Conservation (phyloP, 805 yeast species). For the Dipodascopsis tothii region DNA sequence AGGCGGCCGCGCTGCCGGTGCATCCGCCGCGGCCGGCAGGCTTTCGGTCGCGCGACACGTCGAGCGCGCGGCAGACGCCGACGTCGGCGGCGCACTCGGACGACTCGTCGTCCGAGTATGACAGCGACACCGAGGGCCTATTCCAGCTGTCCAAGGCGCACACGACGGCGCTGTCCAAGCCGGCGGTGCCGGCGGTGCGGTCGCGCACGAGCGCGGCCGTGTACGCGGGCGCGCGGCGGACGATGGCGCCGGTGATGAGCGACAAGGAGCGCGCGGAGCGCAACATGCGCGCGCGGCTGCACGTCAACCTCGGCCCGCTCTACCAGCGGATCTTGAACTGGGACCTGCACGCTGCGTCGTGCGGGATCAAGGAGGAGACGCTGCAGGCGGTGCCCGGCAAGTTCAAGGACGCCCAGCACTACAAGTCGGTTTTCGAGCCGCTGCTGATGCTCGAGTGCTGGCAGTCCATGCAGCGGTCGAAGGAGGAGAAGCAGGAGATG, state of each 20-base stretch:
- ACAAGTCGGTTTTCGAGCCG: slow-evolving; percentile 67
- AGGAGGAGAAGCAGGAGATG: slow-evolving; percentile 47
- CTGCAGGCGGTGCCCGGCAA: slow-evolving; percentile 45
- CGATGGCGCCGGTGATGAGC: slow-evolving; percentile 28
- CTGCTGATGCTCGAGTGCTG: slow-evolving; percentile 82
- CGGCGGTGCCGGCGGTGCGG: not conserved
- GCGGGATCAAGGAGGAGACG: slow-evolving; percentile 33
- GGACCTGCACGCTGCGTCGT: slow-evolving; percentile 49
- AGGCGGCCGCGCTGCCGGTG: slow-evolving; percentile 12
- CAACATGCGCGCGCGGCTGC: slow-evolving; percentile 68
- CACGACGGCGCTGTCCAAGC: slow-evolving; percentile 3
- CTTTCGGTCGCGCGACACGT: slow-evolving; percentile 33
- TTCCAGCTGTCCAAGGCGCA: slow-evolving; percentile 17
- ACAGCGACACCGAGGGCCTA: slow-evolving; percentile 33
- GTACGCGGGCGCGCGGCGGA: slow-evolving; percentile 1
- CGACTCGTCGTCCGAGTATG: slow-evolving; percentile 37
- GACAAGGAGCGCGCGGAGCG: slow-evolving; percentile 56
- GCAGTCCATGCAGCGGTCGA: slow-evolving; percentile 76
- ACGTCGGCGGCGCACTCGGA: slow-evolving; percentile 23
- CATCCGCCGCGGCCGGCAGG: slow-evolving; percentile 48
- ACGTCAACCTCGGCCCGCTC: slow-evolving; percentile 69
- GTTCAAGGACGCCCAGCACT: slow-evolving; percentile 56
- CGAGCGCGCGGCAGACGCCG: slow-evolving; percentile 20
- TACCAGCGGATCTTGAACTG: slow-evolving; percentile 64
- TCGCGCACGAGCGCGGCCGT: slow-evolving; percentile 12